A percentile compares a stretch with the other conserved stretches of the same genome.
Evolutionary conservation across 768 basidiomycete species (phyloP).

Genomic region (Tulasnella sp.): DNA sequence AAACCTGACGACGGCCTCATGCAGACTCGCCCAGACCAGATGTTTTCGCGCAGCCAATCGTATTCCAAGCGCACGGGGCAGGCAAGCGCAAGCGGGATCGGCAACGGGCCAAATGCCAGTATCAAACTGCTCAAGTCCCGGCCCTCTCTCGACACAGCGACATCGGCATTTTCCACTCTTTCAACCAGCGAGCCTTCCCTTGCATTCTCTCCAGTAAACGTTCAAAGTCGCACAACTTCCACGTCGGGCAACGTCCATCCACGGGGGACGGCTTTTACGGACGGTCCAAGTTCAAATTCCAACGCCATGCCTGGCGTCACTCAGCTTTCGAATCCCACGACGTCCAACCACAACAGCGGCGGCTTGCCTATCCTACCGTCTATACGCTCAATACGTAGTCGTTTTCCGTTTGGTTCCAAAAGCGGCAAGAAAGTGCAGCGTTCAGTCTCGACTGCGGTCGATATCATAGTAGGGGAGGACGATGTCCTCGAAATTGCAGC

Average conservation of each 20-base stretch:
- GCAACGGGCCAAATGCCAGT: background rate
- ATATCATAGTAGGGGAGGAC: background rate
- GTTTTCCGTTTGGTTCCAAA: conserved; percentile 8
- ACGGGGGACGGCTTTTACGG: background rate
- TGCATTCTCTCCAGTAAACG: conserved; percentile 6
- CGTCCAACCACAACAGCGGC: background rate
- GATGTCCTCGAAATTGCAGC: background rate
- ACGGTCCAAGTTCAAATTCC: background rate
- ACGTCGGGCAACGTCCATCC: background rate
- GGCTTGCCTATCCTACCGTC: background rate
- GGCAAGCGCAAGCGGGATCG: background rate
- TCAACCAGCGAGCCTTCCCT: background rate
- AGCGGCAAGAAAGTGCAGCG: background rate
- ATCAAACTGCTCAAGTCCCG: background rate
- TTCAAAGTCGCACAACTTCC: background rate
- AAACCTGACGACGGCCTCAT: background rate
- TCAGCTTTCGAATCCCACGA: background rate
- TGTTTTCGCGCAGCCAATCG: conserved; percentile 6
- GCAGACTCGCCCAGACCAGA: background rate
- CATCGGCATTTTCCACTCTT: background rate
- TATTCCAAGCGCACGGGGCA: background rate
- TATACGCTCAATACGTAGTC: background rate
- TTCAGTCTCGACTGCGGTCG: background rate
- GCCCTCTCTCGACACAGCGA: background rate
- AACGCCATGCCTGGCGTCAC: background rate